Percentiles rank a stretch among this genome's conserved stretches.
These are phyloP conservation scores for Arthrobotrys pseudoclavata DNA, from an alignment of 2,329 filamentous ascomycete genomes.

Conservation along the genomic window DNA sequence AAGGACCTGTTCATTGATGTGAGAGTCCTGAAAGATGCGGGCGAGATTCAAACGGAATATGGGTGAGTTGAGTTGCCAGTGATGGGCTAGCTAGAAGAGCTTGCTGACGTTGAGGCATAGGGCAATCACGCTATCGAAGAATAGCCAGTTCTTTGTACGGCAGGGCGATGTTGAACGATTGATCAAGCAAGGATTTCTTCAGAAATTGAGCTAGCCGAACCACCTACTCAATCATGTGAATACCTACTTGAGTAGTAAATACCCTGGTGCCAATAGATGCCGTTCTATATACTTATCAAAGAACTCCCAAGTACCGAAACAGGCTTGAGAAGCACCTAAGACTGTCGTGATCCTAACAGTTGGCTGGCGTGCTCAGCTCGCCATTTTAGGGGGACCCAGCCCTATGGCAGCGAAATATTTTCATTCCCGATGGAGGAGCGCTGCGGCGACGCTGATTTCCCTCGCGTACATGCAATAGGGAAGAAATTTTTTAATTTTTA, in stretches of 20 bases:
- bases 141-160: slow-evolving; percentile 96
- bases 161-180: slow-evolving; percentile 95
- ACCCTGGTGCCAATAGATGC: neutral
- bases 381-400: slow-evolving; percentile 12
- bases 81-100: neutral
- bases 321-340: neutral
- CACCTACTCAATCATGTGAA: neutral
- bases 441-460: slow-evolving; percentile 2
- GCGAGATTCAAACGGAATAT: slow-evolving; percentile 99
- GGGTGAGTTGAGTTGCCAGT: slow-evolving; percentile 73
- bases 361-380: slow-evolving; percentile 24
- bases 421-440: slow-evolving; percentile 42
- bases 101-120: slow-evolving; percentile 68
- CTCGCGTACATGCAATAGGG: too few species aligned
- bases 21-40: slow-evolving; percentile 92
- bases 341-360: slow-evolving; percentile 10
- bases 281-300: too few species aligned
- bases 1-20: slow-evolving; percentile 97
- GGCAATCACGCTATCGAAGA: slow-evolving; percentile 95
- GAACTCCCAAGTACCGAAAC: too few species aligned
- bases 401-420: too few species aligned
- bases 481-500: slow-evolving; percentile 35
- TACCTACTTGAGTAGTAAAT: too few species aligned
- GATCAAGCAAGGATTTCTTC: slow-evolving; percentile 93
- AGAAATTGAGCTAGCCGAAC: slow-evolving; percentile 79